phyloP scores from a whole-genome alignment of 768 basidiomycete species.

The Calocera viscosa region DNA sequence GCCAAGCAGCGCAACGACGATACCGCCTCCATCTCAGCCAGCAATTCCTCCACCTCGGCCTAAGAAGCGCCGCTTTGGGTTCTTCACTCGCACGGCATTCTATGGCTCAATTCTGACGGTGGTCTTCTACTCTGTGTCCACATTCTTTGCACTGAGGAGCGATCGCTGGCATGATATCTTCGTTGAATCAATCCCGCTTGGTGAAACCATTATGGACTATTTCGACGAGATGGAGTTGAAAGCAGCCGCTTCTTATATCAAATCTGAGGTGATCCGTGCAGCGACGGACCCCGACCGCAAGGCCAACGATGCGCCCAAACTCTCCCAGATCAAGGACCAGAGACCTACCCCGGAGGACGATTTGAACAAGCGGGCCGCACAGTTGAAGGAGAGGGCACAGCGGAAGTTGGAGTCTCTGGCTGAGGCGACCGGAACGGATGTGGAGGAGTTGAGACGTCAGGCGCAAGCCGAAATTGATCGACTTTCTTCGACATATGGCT shows the following conservation, averaged over 20 bases:
- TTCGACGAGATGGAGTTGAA: constrained; percentile 37
- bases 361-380: neutral
- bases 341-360: neutral
- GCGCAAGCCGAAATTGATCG: constrained; percentile 4
- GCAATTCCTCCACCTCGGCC: neutral
- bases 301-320: neutral
- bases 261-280: constrained; percentile 19
- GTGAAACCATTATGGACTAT: constrained; percentile 62
- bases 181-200: constrained; percentile 65
- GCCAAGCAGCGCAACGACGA: too few relatives aligned
- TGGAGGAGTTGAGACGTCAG: constrained; percentile 1
- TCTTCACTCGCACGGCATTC: constrained; percentile 50
- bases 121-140: constrained; percentile 72
- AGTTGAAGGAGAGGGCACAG: constrained; percentile 2
- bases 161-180: constrained; percentile 79
- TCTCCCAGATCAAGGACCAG: neutral
- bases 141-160: constrained; percentile 63
- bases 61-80: constrained; percentile 13
- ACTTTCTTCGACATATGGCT: neutral
- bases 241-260: constrained; percentile 17
- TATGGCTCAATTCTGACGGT: constrained; percentile 55
- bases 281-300: constrained; percentile 8
- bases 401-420: neutral
- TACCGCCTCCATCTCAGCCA: neutral
- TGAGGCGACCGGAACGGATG: neutral